Conservation (phyloP, 208 protist genomes). For the Wallacemonas collosoma region DNA sequence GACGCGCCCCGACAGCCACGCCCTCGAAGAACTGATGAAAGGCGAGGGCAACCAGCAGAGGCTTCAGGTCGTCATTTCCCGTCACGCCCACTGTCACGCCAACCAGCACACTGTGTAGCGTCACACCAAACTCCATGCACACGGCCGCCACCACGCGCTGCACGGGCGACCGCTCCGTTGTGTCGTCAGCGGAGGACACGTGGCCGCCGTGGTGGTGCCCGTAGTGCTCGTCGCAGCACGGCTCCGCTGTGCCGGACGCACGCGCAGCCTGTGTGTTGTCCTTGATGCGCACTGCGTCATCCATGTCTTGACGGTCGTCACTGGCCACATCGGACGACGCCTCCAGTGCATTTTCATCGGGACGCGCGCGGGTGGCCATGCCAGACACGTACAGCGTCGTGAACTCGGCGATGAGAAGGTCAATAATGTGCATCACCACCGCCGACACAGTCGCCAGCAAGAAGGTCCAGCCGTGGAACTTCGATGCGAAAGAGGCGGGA, state of each 20-base stretch:
- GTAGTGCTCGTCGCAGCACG: constrained; percentile 13
- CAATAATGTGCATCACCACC: constrained; percentile 61
- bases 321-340: not conserved
- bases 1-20: constrained; percentile 51
- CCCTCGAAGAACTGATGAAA: constrained; percentile 82
- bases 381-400: constrained; percentile 3
- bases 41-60: constrained; percentile 53
- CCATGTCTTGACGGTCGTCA: not conserved
- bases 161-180: constrained; percentile 3
- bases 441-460: constrained; percentile 57
- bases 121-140: constrained; percentile 71
- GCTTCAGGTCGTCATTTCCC: constrained; percentile 28
- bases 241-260: constrained; percentile 12
- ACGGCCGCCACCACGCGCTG: constrained; percentile 41
- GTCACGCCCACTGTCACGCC: constrained; percentile 53
- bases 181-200: constrained; percentile 19
- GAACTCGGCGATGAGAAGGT: constrained; percentile 35
- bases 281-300: not conserved
- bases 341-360: not conserved
- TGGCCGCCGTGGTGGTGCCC: constrained; percentile 28
- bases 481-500: constrained; percentile 33
- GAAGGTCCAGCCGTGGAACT: constrained; percentile 55
- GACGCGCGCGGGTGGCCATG: not conserved
- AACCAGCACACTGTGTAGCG: constrained; percentile 71
- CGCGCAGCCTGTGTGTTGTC: not conserved